Evolutionary conservation across 768 basidiomycete species (phyloP), one percentile per base, ranked within the genome.

Genomic region (Collybia nuda): DNA sequence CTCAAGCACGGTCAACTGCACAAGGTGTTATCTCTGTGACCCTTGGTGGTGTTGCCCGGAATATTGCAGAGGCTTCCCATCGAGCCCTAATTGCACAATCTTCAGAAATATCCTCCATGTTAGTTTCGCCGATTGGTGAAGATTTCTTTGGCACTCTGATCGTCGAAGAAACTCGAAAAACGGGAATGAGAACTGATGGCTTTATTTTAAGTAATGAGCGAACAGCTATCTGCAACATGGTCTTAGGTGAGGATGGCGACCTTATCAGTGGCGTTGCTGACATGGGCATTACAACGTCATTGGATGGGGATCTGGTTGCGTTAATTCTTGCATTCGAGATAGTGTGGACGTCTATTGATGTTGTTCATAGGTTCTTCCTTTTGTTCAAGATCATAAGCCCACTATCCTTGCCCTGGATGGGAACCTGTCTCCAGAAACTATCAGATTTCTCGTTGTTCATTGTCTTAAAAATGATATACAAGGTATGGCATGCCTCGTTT

Each of bases 41-140:
- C 0, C 71, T 90, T 5, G 96, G 96, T 1, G 96, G 96, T 23
- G 96, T 99, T 12, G 94, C 82, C 0, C 85, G 95, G n/a, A 99
- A 99, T 64, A 82, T 99, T 38, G 90, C 95, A 2, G 94, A 98
- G 65, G 91, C 93, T 1, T 79, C 93, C 5, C 85, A 90, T 63
- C 82, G 90, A 23, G 65, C 87, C 5, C 62, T 85, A 52, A 60
- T 69, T 17, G 60, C 70, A 23, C 63, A 62, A 45, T 67, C 57
- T 38, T 61, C 65, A 38, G 65, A 67, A 6, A 57, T 68, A 7
- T 67, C 75, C 5, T 75, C 80, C 1, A 55, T 92, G 11, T 75
- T 99, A 36, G 69, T 98, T 6, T 82, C 94, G 2, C 82, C 88
- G 1, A 62, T 96, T 9, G 93, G 90, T 1, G 58, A 78, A 42